phyloP scores from a whole-genome alignment of 768 basidiomycete species.

The Rhizopogon roseolus region DNA sequence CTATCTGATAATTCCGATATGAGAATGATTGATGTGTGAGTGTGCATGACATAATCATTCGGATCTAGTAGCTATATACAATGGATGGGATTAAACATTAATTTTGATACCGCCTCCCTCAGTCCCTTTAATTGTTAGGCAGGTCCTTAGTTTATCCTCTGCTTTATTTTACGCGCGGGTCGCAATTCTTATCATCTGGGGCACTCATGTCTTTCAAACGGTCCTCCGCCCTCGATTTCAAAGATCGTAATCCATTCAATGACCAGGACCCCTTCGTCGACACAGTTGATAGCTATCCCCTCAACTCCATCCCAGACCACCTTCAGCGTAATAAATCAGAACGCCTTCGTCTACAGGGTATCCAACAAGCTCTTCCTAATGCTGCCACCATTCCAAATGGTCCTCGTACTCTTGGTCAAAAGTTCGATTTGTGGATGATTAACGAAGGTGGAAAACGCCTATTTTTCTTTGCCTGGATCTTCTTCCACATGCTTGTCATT shows the following conservation, averaged over 20 bases:
- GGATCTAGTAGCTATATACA: too few relatives aligned
- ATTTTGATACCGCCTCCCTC: too few relatives aligned
- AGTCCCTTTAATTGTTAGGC: slow-evolving; percentile 15
- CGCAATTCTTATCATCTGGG: slow-evolving; percentile 19
- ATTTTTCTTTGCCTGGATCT: slow-evolving; percentile 77
- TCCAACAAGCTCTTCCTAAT: slow-evolving; percentile 58
- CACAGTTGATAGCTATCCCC: slow-evolving; percentile 23
- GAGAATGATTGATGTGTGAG: too few relatives aligned
- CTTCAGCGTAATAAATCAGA: slow-evolving; percentile 87
- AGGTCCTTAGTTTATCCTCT: slow-evolving; percentile 21
- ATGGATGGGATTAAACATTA: too few relatives aligned
- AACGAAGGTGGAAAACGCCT: slow-evolving; percentile 81
- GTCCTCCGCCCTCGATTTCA: slow-evolving; percentile 66
- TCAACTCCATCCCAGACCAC: slow-evolving; percentile 30
- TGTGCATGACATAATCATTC: too few relatives aligned
- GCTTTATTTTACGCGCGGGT: slow-evolving; percentile 16
- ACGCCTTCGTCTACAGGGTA: slow-evolving; percentile 75
- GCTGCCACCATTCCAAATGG: slow-evolving; percentile 25
- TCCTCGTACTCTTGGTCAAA: slow-evolving; percentile 38
- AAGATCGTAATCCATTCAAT: slow-evolving; percentile 45
- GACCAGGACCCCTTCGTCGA: slow-evolving; percentile 49
- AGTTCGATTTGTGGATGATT: slow-evolving; percentile 81
- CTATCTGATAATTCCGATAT: too few relatives aligned
- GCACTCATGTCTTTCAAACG: slow-evolving; percentile 41
- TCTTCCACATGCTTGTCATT: slow-evolving; percentile 76